These are phyloP conservation scores for Alternaria infectoria DNA, from an alignment of 2,329 filamentous ascomycete genomes.

Conservation along the genomic window DNA sequence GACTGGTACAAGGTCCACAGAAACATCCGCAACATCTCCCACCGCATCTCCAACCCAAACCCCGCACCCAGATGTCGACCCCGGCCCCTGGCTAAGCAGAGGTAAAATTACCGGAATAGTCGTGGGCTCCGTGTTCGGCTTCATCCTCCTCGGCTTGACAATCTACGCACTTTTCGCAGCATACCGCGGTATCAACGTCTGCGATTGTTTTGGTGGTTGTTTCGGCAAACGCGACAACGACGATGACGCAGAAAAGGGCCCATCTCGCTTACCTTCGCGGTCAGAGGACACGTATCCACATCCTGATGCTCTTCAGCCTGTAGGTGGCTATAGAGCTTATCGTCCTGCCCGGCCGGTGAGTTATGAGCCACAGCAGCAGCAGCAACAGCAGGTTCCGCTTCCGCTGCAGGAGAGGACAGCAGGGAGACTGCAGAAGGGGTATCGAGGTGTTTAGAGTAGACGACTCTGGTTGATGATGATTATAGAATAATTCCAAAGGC, in stretches of 20 bases:
- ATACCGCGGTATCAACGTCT: conserved; percentile 11
- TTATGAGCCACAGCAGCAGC: not conserved
- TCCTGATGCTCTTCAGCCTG: not conserved
- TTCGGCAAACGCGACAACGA: not conserved
- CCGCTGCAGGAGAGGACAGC: not conserved
- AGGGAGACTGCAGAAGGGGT: not conserved
- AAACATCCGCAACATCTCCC: not conserved
- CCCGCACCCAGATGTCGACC: not conserved
- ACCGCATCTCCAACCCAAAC: not conserved
- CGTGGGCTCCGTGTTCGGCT: conserved; percentile 2
- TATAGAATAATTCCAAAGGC: not conserved
- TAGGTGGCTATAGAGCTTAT: not conserved
- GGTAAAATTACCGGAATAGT: not conserved
- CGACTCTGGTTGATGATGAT: not conserved
- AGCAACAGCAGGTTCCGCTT: not conserved
- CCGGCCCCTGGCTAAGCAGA: not conserved
- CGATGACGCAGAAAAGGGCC: not conserved
- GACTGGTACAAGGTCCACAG: not conserved
- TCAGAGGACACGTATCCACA: not conserved
- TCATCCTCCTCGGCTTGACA: conserved; percentile 2
- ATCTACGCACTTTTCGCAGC: not conserved
- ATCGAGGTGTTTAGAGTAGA: not conserved
- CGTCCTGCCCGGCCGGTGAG: not conserved
- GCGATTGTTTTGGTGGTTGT: conserved; percentile 6
- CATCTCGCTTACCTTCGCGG: not conserved